Percentiles rank a stretch among this genome's conserved stretches.
Evolutionary conservation across 23 red algal genomes (phyloP).

Genomic region (Pyropia yezoensis): DNA sequence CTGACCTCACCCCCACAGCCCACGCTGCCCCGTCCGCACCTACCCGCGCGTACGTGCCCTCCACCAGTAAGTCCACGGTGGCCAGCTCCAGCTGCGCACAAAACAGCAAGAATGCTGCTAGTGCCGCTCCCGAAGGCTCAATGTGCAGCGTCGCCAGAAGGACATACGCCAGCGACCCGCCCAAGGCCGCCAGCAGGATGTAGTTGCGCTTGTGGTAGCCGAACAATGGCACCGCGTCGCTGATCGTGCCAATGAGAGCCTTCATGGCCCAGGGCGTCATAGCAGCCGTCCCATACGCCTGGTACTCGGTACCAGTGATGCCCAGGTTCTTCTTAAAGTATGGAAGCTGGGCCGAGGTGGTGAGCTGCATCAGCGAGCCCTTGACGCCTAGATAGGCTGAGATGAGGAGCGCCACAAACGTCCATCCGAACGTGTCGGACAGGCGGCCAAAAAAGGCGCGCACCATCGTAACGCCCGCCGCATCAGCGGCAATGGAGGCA

Average conservation of each 20-base stretch:
- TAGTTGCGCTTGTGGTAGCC: constrained; percentile 62
- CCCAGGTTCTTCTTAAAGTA: constrained; percentile 60
- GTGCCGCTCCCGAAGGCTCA: constrained; percentile 14
- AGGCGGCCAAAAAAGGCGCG: constrained; percentile 18
- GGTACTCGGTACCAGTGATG: constrained; percentile 53
- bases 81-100: constrained; percentile 43
- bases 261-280: constrained; percentile 58
- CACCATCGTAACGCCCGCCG: not conserved
- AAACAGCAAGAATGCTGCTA: constrained; percentile 43
- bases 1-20: too few species aligned
- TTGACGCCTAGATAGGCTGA: constrained; percentile 47
- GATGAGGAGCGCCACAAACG: constrained; percentile 38
- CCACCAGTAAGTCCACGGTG: constrained; percentile 41
- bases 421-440: constrained; percentile 35
- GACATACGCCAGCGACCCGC: constrained; percentile 18
- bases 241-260: constrained; percentile 44
- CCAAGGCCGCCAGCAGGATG: constrained; percentile 37
- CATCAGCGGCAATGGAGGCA: too few species aligned
- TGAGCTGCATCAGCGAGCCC: constrained; percentile 14
- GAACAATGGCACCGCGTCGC: constrained; percentile 34
- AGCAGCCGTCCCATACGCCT: constrained; percentile 43
- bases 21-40: too few species aligned
- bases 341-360: constrained; percentile 9
- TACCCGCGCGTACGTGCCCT: constrained; percentile 46
- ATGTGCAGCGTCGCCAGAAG: constrained; percentile 24